phyloP scores from a whole-genome alignment of 1,139 yeast genomes.

The Zhuliangozyma parablackwelliae region DNA sequence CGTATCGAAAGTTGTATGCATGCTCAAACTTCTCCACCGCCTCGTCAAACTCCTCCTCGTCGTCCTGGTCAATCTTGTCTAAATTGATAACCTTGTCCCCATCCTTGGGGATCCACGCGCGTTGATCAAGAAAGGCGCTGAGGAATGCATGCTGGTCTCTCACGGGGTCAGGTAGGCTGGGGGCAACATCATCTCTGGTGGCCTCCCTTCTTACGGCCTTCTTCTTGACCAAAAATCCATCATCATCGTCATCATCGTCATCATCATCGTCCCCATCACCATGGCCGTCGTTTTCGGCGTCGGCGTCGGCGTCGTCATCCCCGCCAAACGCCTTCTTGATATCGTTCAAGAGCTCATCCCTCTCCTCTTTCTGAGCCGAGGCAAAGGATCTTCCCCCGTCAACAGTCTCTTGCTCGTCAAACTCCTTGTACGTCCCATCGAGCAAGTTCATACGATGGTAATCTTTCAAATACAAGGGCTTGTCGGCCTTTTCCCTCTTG shows the following conservation, averaged over 20 bases:
- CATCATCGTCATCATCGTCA: conserved; percentile 29
- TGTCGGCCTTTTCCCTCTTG: conserved; percentile 38
- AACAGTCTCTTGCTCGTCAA: conserved; percentile 44
- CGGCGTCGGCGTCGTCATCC: conserved; percentile 39
- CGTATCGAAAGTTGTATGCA: conserved; percentile 92
- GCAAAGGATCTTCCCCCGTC: conserved; percentile 66
- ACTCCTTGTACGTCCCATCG: conserved; percentile 54
- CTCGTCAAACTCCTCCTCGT: conserved; percentile 85
- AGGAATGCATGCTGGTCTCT: conserved; percentile 64
- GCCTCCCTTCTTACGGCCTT: conserved; percentile 13
- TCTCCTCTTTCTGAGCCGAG: conserved; percentile 72
- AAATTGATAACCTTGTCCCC: conserved; percentile 52
- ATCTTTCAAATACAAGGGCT: conserved; percentile 86
- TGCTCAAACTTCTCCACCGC: conserved; percentile 88
- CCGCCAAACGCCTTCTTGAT: conserved; percentile 63
- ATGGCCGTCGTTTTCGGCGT: conserved; percentile 25
- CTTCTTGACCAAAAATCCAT: conserved; percentile 50
- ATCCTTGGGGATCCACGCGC: conserved; percentile 83
- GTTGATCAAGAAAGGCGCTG: conserved; percentile 63
- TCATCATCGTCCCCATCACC: conserved; percentile 18
- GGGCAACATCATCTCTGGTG: background rate
- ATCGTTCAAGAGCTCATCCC: conserved; percentile 65
- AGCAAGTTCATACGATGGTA: conserved; percentile 82
- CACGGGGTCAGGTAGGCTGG: conserved; percentile 64
- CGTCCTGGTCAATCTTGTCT: conserved; percentile 56